phyloP scores from a whole-genome alignment of 192 early-diverging fungal species.

The Gigaspora rosea region DNA sequence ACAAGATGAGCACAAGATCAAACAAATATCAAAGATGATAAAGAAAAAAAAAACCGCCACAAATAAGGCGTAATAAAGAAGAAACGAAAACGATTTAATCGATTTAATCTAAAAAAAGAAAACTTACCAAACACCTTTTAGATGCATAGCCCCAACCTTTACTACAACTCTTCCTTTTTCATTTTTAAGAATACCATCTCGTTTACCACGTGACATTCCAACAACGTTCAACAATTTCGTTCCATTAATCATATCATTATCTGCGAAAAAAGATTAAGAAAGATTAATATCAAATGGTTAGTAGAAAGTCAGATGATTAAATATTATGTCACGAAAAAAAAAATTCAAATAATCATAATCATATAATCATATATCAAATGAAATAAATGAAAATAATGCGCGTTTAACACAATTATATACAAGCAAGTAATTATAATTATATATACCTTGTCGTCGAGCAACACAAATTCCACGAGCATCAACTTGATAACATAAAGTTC shows the following conservation, averaged over 20 bases:
- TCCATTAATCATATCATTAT: constrained; percentile 86
- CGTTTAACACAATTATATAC: no score
- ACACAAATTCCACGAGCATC: constrained; percentile 80
- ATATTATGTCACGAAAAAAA: no score
- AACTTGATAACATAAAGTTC: constrained; percentile 77
- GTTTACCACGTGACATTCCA: constrained; percentile 84
- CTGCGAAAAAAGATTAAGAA: constrained; percentile 38
- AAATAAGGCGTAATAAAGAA: not conserved
- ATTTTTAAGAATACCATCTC: constrained; percentile 85
- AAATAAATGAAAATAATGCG: constrained; percentile 3
- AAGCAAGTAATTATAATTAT: constrained; percentile 9
- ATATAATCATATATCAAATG: not conserved
- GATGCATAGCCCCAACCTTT: constrained; percentile 84
- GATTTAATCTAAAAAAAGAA: not conserved
- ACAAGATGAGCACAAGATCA: no score
- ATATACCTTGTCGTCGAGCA: constrained; percentile 66
- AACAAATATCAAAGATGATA: not conserved
- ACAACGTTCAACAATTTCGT: constrained; percentile 86
- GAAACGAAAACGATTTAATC: not conserved
- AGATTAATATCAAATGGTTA: not conserved
- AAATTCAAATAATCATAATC: no score
- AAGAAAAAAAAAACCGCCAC: not conserved
- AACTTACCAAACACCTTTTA: constrained; percentile 83
- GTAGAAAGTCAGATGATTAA: not conserved
- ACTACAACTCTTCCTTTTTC: constrained; percentile 84